phyloP scores from a whole-genome alignment of 1,284 basidiomycete genomes.

The Polyporus tsugae region DNA sequence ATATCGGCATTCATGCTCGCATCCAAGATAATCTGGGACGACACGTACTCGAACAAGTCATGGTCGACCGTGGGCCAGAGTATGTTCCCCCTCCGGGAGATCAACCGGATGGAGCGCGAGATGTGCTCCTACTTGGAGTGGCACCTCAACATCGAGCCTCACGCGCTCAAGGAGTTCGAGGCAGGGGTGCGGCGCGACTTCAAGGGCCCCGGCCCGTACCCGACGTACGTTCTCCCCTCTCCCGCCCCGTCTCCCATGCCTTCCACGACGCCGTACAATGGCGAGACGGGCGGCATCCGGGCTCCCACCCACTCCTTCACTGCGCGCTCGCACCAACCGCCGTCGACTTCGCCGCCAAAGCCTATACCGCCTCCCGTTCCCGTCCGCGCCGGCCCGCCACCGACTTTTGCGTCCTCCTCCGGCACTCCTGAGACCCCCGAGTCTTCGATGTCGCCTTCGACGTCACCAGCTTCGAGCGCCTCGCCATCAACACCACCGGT shows the following conservation, averaged over 20 bases:
- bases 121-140: slow-evolving; percentile 94
- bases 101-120: slow-evolving; percentile 96
- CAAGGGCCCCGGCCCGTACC: slow-evolving; percentile 58
- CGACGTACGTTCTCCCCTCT: slow-evolving; percentile 63
- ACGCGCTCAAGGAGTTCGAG: slow-evolving; percentile 73
- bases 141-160: slow-evolving; percentile 82
- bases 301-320: slow-evolving; percentile 45
- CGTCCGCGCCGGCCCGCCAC: slow-evolving; percentile 28
- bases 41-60: slow-evolving; percentile 96
- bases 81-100: slow-evolving; percentile 89
- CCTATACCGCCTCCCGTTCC: slow-evolving; percentile 26
- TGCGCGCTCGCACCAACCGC: slow-evolving; percentile 29
- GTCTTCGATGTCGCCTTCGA: slow-evolving; percentile 53
- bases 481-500: slow-evolving; percentile 62
- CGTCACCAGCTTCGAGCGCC: slow-evolving; percentile 61
- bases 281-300: slow-evolving; percentile 27
- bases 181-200: slow-evolving; percentile 70
- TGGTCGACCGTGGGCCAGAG: slow-evolving; percentile 95
- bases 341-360: slow-evolving; percentile 31
- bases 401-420: slow-evolving; percentile 37
- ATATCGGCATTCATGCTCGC: slow-evolving; percentile 96
- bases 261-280: slow-evolving; percentile 49
- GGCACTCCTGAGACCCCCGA: slow-evolving; percentile 58
- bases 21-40: slow-evolving; percentile 93
- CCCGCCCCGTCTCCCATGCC: slow-evolving; percentile 58